Base-by-base conservation (phyloP, 2,329 filamentous ascomycete species). In the Fusarium palustre region DNA sequence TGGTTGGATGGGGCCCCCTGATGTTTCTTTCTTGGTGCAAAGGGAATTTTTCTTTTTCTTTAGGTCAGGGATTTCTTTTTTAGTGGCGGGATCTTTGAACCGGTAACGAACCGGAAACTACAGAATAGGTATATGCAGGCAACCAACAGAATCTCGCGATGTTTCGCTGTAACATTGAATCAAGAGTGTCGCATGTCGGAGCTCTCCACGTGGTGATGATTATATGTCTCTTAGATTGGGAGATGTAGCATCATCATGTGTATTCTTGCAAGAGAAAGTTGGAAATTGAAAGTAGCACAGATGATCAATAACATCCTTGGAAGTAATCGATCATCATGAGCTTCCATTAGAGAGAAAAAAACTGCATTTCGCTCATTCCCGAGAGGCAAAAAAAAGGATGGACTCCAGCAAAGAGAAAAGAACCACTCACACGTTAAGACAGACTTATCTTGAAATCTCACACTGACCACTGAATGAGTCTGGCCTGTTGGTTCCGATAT, bases 81-180 rank as follows among this genome's bases (percentile, higher is more conserved):
- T 64, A 45, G 59, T 38, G 45, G 33, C 54, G 47, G 58, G 66
- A 58, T 55, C 41, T 41, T 41, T 49, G 52, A 57, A 52, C 49
- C 55, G 47, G 55, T 36, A 59, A 68, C 42, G 41, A 61, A n/a
- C 55, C 48, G 49, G 50, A 41, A 55, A 70, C 59, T 56, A 36
- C 36, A 20, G n/a, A 18, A 18, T 16, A 64, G n/a, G n/a, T n/a
- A 33, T 45, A 24, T 43, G 39, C 18, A 55, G 30, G 25, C 36
- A 66, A 56, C 68, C 71, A 55, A 22, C 6, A 39, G 25, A 33
- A 71, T 69, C 68, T 71, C 56, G 65, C 68, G 49, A 71, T 71
- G 46, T 65, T 43, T 41, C 50, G 66, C 34, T 68, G 24, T 24
- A 47, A 68, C 64, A 42, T 69, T 42, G 43, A 22, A 15, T 16